phyloP scores from a whole-genome alignment of 2,329 filamentous ascomycete species.

The Shiraia sp. region DNA sequence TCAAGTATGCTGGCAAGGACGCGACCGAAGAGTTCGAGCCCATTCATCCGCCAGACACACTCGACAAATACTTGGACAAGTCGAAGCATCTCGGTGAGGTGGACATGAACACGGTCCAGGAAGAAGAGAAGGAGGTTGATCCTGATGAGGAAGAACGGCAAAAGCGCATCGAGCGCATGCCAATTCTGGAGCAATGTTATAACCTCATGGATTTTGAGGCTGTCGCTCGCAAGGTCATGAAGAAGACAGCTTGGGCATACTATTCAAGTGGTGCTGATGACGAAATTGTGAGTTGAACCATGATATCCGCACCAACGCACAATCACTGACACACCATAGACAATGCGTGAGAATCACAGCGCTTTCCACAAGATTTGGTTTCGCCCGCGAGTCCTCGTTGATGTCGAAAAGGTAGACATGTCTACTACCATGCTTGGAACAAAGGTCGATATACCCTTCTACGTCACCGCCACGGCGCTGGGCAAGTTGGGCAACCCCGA shows the following conservation, averaged over 20 bases:
- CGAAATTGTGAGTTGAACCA: conserved; percentile 68
- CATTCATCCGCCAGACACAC: conserved; percentile 57
- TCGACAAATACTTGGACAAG: conserved; percentile 48
- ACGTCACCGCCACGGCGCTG: conserved; percentile 92
- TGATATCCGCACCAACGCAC: background rate
- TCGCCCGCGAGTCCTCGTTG: conserved; percentile 82
- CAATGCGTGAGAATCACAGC: conserved; percentile 90
- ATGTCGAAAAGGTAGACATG: conserved; percentile 86
- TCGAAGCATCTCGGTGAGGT: conserved; percentile 47
- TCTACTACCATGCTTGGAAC: conserved; percentile 92
- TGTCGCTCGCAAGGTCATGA: conserved; percentile 86
- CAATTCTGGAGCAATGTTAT: conserved; percentile 52
- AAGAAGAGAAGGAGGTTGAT: conserved; percentile 39
- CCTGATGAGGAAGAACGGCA: conserved; percentile 75
- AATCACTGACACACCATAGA: conserved; percentile 56
- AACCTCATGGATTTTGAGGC: conserved; percentile 80
- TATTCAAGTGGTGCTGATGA: conserved; percentile 93
- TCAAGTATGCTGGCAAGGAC: conserved; percentile 69
- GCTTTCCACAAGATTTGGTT: conserved; percentile 99
- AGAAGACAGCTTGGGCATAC: conserved; percentile 95
- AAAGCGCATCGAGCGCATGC: conserved; percentile 59
- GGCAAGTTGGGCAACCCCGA: conserved; percentile 94
- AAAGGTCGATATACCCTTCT: conserved; percentile 84
- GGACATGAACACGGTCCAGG: conserved; percentile 41
- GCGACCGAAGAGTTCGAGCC: conserved; percentile 55